phyloP scores from a whole-genome alignment of 1,284 basidiomycete genomes.

The Pascua guehoae region DNA sequence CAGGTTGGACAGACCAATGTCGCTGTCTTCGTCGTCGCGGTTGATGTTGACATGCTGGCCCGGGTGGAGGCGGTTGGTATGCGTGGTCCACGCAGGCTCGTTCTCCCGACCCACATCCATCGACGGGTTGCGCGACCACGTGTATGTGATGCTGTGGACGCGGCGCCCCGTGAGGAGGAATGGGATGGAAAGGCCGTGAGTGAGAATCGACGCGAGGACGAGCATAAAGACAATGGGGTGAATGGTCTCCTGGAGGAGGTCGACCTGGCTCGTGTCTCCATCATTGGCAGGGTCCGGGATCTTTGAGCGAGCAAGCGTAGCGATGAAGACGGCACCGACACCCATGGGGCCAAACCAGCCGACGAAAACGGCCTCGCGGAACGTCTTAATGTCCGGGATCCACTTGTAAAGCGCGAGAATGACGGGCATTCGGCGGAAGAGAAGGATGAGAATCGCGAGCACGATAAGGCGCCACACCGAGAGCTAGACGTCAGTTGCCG shows the following conservation, averaged over 20 bases:
- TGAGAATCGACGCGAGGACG: slow-evolving; percentile 79
- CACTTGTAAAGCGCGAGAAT: slow-evolving; percentile 78
- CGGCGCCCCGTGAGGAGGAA: slow-evolving; percentile 84
- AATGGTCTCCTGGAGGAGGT: slow-evolving; percentile 67
- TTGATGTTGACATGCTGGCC: slow-evolving; percentile 78
- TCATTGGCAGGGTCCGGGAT: slow-evolving; percentile 59
- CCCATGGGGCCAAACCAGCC: slow-evolving; percentile 90
- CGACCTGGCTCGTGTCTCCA: slow-evolving; percentile 56
- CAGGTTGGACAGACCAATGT: slow-evolving; percentile 27
- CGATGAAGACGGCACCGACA: slow-evolving; percentile 83
- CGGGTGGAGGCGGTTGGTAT: slow-evolving; percentile 62
- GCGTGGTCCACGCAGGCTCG: slow-evolving; percentile 70
- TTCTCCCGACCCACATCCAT: slow-evolving; percentile 50
- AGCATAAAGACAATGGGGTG: slow-evolving; percentile 89
- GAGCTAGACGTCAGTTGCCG: slow-evolving; percentile 44
- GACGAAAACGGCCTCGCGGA: slow-evolving; percentile 70
- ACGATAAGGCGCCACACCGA: slow-evolving; percentile 78
- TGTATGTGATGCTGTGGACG: slow-evolving; percentile 81
- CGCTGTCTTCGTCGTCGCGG: slow-evolving; percentile 57
- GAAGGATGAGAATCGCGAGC: slow-evolving; percentile 70
- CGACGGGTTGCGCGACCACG: slow-evolving; percentile 70
- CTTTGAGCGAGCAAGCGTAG: slow-evolving; percentile 71
- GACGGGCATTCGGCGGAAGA: slow-evolving; percentile 75
- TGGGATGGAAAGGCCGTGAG: slow-evolving; percentile 88
- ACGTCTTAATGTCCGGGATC: slow-evolving; percentile 90